These are phyloP conservation scores for Pestalotiopsis fici DNA, from an alignment of 2,329 filamentous ascomycete genomes.

Conservation along the genomic window DNA sequence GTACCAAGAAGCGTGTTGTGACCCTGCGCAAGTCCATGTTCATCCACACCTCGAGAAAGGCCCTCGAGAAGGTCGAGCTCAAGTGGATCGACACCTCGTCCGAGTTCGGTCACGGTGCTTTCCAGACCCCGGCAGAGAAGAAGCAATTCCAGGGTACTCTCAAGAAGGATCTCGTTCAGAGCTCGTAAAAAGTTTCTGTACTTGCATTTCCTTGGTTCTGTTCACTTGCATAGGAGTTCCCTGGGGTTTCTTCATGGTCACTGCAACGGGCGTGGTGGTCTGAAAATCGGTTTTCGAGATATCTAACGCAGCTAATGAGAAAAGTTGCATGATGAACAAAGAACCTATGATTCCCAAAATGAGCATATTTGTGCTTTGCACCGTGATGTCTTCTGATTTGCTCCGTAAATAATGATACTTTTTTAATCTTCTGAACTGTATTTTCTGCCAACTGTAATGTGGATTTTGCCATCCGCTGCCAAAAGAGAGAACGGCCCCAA, in stretches of 20 bases:
- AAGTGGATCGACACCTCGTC: slow-evolving; percentile 99
- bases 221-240: slow-evolving; percentile 57
- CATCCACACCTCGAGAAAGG: slow-evolving; percentile 91
- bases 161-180: slow-evolving; percentile 87
- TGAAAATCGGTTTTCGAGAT: slow-evolving; percentile 31
- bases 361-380: neutral
- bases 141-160: slow-evolving; percentile 94
- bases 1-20: slow-evolving; percentile 99
- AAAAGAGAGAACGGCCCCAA: neutral
- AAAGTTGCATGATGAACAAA: slow-evolving; percentile 32
- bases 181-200: slow-evolving; percentile 35
- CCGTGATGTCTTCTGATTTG: neutral
- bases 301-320: slow-evolving; percentile 30
- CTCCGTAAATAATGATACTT: too few relatives aligned
- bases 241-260: slow-evolving; percentile 40
- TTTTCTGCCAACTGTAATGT: neutral
- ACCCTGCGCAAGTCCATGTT: slow-evolving; percentile 99
- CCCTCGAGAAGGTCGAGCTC: slow-evolving; percentile 98
- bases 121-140: slow-evolving; percentile 99
- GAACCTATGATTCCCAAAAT: slow-evolving; percentile 20
- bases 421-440: neutral
- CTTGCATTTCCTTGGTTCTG: slow-evolving; percentile 48
- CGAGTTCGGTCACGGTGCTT: slow-evolving; percentile 99
- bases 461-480: neutral
- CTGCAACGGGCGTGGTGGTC: slow-evolving; percentile 31